A percentile compares a stretch with the other conserved stretches of the same genome.
phyloP scores from a whole-genome alignment of 2,329 filamentous ascomycete species.

The Leptographium wingfieldii region DNA sequence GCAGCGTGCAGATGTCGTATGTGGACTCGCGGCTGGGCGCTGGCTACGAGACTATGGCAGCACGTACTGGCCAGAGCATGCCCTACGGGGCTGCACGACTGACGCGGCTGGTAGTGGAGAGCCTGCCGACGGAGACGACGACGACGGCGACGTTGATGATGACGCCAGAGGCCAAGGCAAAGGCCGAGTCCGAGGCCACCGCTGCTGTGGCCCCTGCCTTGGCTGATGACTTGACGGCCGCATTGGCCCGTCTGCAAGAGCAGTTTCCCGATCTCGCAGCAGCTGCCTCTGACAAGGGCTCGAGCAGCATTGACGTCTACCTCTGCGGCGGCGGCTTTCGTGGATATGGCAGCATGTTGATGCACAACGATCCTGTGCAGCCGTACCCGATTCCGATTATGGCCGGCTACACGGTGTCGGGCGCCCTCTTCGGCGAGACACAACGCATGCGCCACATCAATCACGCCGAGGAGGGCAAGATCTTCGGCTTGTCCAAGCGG shows the following conservation, averaged over 20 bases:
- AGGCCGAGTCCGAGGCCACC: slow-evolving; percentile 26
- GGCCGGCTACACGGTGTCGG: slow-evolving; percentile 60
- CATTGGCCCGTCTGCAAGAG: slow-evolving; percentile 41
- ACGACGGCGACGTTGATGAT: too few species aligned
- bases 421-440: slow-evolving; percentile 45
- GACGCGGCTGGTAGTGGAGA: slow-evolving; percentile 28
- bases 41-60: slow-evolving; percentile 40
- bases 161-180: slow-evolving; percentile 6
- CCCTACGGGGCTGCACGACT: slow-evolving; percentile 50
- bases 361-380: slow-evolving; percentile 58
- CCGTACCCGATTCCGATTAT: slow-evolving; percentile 78
- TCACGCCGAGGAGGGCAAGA: slow-evolving; percentile 36
- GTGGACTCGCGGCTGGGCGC: slow-evolving; percentile 32
- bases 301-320: slow-evolving; percentile 54
- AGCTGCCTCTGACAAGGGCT: not conserved
- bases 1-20: slow-evolving; percentile 54
- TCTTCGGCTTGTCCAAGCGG: slow-evolving; percentile 69
- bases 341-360: slow-evolving; percentile 81
- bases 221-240: slow-evolving; percentile 40
- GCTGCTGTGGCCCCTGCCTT: slow-evolving; percentile 42
- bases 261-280: slow-evolving; percentile 36
- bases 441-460: slow-evolving; percentile 39
- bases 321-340: slow-evolving; percentile 84
- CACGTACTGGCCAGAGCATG: slow-evolving; percentile 41
- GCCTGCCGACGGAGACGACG: not conserved